Percentiles rank a stretch among this genome's conserved stretches.
phyloP scores from a whole-genome alignment of 1,284 basidiomycete species.

The Leucoagaricus sp. region DNA sequence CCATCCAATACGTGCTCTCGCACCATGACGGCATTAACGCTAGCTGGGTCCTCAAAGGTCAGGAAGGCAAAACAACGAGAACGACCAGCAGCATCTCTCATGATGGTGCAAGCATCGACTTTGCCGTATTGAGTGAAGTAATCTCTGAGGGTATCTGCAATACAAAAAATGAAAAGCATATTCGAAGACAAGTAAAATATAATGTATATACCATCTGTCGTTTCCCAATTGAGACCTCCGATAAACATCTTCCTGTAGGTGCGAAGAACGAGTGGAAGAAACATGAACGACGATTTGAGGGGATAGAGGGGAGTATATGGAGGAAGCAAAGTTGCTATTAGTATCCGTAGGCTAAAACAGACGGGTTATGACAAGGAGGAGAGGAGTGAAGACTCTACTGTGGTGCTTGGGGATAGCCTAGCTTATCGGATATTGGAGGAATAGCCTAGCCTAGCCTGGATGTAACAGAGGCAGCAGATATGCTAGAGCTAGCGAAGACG shows the following conservation, averaged over 20 bases:
- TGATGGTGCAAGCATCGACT: constrained; percentile 92
- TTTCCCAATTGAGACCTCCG: constrained; percentile 96
- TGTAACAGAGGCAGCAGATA: constrained; percentile 55
- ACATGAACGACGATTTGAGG: constrained; percentile 18
- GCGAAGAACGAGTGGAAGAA: constrained; percentile 18
- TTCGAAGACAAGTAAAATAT: constrained; percentile 33
- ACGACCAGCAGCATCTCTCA: constrained; percentile 89
- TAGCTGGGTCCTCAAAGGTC: constrained; percentile 85
- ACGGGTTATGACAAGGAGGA: constrained; percentile 57
- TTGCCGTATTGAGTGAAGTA: constrained; percentile 92
- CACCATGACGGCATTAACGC: constrained; percentile 89
- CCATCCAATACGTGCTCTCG: constrained; percentile 90
- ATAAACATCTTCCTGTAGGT: constrained; percentile 94
- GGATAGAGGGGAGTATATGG: constrained; percentile 33
- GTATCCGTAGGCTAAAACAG: constrained; percentile 76
- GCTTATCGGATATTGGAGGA: constrained; percentile 16
- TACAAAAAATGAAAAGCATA: constrained; percentile 28
- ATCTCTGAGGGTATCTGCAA: constrained; percentile 74
- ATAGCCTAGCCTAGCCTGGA: constrained; percentile 68
- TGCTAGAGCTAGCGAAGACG: constrained; percentile 71
- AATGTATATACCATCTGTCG: constrained; percentile 80
- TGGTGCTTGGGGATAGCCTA: constrained; percentile 38
- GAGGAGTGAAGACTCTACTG: constrained; percentile 68
- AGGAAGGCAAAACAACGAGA: constrained; percentile 95
- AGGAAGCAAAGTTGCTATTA: constrained; percentile 66